Evolutionary conservation across 441 rosid genomes (phyloP).

Genomic region (Flueggea neowawraea): DNA sequence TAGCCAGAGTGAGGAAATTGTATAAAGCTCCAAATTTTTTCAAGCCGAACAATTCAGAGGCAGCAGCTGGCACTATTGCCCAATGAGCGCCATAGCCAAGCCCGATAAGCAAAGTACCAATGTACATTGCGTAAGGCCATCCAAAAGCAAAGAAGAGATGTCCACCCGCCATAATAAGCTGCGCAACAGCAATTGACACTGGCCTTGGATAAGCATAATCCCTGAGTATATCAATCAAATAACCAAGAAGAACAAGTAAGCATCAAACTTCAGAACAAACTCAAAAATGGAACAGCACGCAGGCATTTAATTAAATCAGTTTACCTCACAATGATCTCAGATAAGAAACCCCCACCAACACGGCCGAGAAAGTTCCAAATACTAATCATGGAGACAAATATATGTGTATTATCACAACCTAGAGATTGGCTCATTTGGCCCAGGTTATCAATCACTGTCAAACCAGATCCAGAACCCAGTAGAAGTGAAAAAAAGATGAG

Average conservation of each 20-base stretch:
- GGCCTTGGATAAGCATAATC: slow-evolving; percentile 92
- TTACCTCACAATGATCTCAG: slow-evolving; percentile 87
- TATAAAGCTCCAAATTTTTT: slow-evolving; percentile 90
- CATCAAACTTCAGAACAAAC: neutral
- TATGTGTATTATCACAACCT: slow-evolving; percentile 76
- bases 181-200: slow-evolving; percentile 72
- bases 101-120: slow-evolving; percentile 82
- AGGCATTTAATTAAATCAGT: slow-evolving; percentile 8
- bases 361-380: slow-evolving; percentile 99
- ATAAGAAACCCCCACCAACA: slow-evolving; percentile 91
- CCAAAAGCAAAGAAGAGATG: slow-evolving; percentile 81
- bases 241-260: slow-evolving; percentile 8
- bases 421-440: slow-evolving; percentile 98
- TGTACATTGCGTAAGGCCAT: slow-evolving; percentile 89
- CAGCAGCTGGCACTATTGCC: slow-evolving; percentile 97
- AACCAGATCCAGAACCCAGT: slow-evolving; percentile 92
- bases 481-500: slow-evolving; percentile 81
- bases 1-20: slow-evolving; percentile 88
- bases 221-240: slow-evolving; percentile 27
- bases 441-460: slow-evolving; percentile 94
- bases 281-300: slow-evolving; percentile 11
- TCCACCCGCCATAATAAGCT: slow-evolving; percentile 82
- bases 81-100: slow-evolving; percentile 94
- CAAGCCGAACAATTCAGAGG: slow-evolving; percentile 90
- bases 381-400: slow-evolving; percentile 94